Base-by-base conservation (phyloP, 108 stramenopile genomes). In the Seminavis robusta region DNA sequence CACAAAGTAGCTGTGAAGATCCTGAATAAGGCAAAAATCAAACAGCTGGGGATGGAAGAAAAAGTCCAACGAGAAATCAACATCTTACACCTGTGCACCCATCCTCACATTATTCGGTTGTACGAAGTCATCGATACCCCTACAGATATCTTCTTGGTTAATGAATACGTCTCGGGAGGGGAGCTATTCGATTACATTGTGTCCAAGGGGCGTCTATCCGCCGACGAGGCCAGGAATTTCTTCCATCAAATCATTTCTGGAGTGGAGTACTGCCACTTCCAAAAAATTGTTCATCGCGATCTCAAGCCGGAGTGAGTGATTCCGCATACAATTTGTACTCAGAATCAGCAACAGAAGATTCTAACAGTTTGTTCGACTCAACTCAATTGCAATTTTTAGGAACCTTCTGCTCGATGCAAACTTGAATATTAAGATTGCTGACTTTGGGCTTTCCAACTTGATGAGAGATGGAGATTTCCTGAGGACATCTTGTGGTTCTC, bases 1-100 rank as follows among this genome's bases (percentile, higher is more conserved):
- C 95, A 98, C 70, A 94, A 91, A 52, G 93, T 99, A n/a, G 99
- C 99, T n/a, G 94, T 99, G 19, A 99, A 99, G 73, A 98, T 99
- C 51, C 73, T 99, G 30, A 99, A 99, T 81, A 94, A 95, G 67
- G 90, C 88, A 57, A 97, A 98, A 66, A 98, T 99, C 74, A 88
- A 94, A 72, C 89, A 95, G 59, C 81, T 98, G 24, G 96, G 95
- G 36, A 99, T 99, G 99, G 96, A 92, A 63, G 99, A 99, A 63
- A 99, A 99, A 65, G 99, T 99, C 5, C 90, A 95, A 51, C 86
- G 99, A 25, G 99, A 99, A 86, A 99, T 99, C 69, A 97, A 97
- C 56, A 98, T 98, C 59, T 82, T 99, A 6, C 95, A 95, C 68
- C 69, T 96, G 32, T 98, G 97, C 62, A 95, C 94, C 39, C 99